Evolutionary conservation across 192 early-diverging fungal species (phyloP).

Genomic region (Chytriomyces hyalinus): DNA sequence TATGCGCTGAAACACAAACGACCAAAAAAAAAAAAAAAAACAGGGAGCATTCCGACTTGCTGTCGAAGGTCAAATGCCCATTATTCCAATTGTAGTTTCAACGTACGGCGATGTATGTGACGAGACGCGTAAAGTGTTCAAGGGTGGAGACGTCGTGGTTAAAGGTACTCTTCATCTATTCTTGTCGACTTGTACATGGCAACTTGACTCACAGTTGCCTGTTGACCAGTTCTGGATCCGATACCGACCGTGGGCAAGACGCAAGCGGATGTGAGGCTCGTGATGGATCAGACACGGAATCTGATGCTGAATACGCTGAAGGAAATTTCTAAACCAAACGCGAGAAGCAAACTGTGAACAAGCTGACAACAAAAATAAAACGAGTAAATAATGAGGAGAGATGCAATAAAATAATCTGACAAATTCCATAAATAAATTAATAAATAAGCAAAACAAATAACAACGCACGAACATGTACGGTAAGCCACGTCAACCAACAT

Average conservation of each 20-base stretch:
- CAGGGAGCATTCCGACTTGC: slow-evolving; percentile 92
- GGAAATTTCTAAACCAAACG: slow-evolving; percentile 4
- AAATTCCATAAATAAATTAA: too few species aligned
- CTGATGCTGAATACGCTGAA: slow-evolving; percentile 35
- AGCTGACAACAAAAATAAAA: too few species aligned
- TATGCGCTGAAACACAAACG: neutral
- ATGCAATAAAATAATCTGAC: too few species aligned
- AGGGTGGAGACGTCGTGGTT: slow-evolving; percentile 34
- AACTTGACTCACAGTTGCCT: neutral
- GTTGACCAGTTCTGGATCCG: slow-evolving; percentile 37
- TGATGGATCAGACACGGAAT: slow-evolving; percentile 31
- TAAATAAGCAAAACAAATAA: too few species aligned
- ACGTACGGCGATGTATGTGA: slow-evolving; percentile 55
- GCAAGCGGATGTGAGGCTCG: slow-evolving; percentile 33
- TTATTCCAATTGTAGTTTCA: slow-evolving; percentile 81
- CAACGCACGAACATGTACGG: too few species aligned
- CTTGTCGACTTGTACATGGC: neutral
- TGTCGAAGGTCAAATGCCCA: slow-evolving; percentile 78
- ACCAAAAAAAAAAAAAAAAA: slow-evolving; percentile 29
- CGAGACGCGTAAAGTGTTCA: slow-evolving; percentile 32
- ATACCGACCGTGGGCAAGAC: slow-evolving; percentile 42
- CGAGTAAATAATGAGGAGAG: too few species aligned
- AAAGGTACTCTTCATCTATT: slow-evolving; percentile 46
- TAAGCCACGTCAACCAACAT: too few species aligned
- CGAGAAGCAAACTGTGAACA: too few species aligned